Evolutionary conservation across 2,329 filamentous ascomycete genomes (phyloP), one percentile per base, ranked within the genome.

Genomic region (Epichloe typhina): DNA sequence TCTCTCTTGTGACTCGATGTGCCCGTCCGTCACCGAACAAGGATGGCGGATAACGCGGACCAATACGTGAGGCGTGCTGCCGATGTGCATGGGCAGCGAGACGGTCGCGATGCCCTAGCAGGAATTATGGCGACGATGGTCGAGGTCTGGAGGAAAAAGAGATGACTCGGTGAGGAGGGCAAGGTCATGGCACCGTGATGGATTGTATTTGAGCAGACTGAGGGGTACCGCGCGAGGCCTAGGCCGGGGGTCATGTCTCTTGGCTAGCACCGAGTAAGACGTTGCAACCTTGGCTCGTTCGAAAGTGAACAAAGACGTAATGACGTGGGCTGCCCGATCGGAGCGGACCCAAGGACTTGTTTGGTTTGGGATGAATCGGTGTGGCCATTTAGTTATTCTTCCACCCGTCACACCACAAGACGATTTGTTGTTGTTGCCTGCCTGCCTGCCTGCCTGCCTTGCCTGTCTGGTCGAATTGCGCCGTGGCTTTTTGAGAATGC

Each of bases 151-250:
- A 59, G 58, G 61, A 63, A 62, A 59, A 59, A 64, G 64, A 66
- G 62, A 65, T 63, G 62, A 65, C 64, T 67, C 67, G 67, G 66
- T 69, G 66, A 69, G 61, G 58, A 64, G 56, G 58, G 58, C 59
- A 56, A 66, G 54, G 59, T 60, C 62, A 62, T 60, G 59, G 60
- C 60, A 60, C 58, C 62, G 64, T 68, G 63, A 64, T 69, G 64
- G 64, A 65, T 63, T 67, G 65, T 68, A 66, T 67, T 62, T 65
- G 55, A 64, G 62, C 65, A 64, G 64, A 68, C 64, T 67, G 66
- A 68, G 66, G 66, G 66, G 66, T 67, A 67, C 61, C 40, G 39
- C 35, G 44, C 39, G n/a, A 38, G 35, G 35, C 21, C 41, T 23
- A 21, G 48, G 35, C 43, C 42, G 49, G 43, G 42, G 49, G 26